Base-by-base conservation (phyloP, 2,329 filamentous ascomycete genomes). In the Alternaria triticimaculans region DNA sequence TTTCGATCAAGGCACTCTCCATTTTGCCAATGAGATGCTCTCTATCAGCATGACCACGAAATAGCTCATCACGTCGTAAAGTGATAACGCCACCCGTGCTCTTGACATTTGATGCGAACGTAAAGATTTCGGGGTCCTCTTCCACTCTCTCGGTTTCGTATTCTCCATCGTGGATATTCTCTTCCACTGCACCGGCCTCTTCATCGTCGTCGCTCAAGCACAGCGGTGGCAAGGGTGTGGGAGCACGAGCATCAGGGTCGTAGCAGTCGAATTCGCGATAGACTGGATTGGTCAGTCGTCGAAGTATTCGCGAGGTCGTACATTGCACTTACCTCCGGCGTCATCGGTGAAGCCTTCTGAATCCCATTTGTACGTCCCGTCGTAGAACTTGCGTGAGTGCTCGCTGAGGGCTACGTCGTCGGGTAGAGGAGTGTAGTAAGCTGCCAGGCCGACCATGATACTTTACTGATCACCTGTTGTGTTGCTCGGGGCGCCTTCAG, bases 381-480 rank as follows among this genome's bases (percentile, higher is more conserved):
- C 62, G 56, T 77, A 78, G 67, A 78, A 78, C 25, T 71, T 72
- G 8, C 56, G 63, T 6, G 76, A 78, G 43, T 66, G 53, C 45
- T 72, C 66, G 11, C 60, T 70, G n/a, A 76, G 61, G 6, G 58
- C 44, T 15, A 64, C 12, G 58, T 57, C 6, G 14, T 6, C 20
- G 9, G 59, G 33, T 3, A 53, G 18, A 21, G 41, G n/a, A n/a
- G 21, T 60, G 9, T 10, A 7, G 10, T 46, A 12, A 12, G 28
- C 37, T 15, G n/a, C 11, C 14, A 18, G 25, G 6, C 10, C 20
- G 20, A 23, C 15, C 48, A 56, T 60, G 10, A 10, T 54, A 18
- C 25, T 11, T 43, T 44, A 14, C 28, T 14, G 20, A 53, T 53
- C 14, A n/a, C 11, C 10, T 37, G 9, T 53, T 14, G n/a, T 21